Percentiles rank a stretch among this genome's conserved stretches.
Conservation (phyloP, 306 rosid genomes). For the Albizia julibrissin region DNA sequence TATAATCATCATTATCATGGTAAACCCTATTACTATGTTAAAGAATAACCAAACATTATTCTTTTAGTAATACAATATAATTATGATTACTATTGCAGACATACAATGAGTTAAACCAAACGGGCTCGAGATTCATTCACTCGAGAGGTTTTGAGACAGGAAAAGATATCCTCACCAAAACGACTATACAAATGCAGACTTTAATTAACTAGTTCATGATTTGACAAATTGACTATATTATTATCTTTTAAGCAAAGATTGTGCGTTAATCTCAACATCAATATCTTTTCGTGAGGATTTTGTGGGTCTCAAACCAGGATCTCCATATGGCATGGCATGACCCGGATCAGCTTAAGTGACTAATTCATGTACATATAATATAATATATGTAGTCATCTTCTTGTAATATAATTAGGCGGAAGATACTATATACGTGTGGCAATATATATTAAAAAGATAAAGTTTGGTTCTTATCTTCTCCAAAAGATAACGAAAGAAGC, state of each 20-base stretch:
- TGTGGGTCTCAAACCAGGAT: slow-evolving; percentile 11
- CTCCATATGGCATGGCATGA: background rate
- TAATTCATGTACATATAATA: background rate
- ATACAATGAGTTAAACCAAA: too few species aligned
- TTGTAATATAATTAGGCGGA: background rate
- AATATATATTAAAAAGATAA: background rate
- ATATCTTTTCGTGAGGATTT: slow-evolving; percentile 16
- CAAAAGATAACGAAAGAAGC: background rate
- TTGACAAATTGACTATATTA: background rate
- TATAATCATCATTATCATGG: too few species aligned
- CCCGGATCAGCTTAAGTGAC: background rate
- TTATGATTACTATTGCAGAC: too few species aligned
- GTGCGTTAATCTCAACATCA: slow-evolving; percentile 10
- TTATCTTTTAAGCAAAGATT: background rate
- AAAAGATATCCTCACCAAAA: background rate
- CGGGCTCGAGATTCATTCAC: background rate
- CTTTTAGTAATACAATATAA: too few species aligned
- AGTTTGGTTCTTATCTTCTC: background rate
- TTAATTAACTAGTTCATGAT: background rate
- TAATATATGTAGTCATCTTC: background rate
- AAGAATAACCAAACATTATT: too few species aligned
- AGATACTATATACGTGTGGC: background rate
- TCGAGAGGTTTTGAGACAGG: background rate
- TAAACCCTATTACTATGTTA: too few species aligned
- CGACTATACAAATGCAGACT: background rate